Conservation (phyloP, 768 basidiomycete species). For the Daedaleopsis sinensis region DNA sequence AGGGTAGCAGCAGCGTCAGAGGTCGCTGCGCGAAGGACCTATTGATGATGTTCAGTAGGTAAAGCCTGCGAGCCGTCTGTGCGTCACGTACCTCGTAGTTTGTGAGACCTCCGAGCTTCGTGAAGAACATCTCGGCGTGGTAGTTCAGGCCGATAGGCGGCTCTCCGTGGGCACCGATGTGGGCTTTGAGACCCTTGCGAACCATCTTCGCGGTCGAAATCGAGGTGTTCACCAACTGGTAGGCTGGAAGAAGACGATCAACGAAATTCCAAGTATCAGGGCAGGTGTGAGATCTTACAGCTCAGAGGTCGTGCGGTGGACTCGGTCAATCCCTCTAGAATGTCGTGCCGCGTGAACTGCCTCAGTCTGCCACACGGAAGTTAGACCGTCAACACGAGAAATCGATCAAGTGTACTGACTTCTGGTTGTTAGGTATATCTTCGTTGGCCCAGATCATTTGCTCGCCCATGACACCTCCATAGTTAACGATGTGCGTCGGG, state of each 20-base stretch:
- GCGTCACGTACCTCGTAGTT: conserved; percentile 61
- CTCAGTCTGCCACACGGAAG: conserved; percentile 49
- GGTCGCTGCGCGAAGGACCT: conserved; percentile 74
- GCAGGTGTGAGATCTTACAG: conserved; percentile 52
- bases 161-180: conserved; percentile 77
- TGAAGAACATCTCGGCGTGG: conserved; percentile 73
- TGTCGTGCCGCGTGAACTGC: conserved; percentile 65
- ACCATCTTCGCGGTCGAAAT: conserved; percentile 71
- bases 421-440: conserved; percentile 68
- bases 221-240: conserved; percentile 70
- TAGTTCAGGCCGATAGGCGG: conserved; percentile 75
- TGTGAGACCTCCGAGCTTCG: conserved; percentile 61
- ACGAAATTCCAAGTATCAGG: too few species aligned
- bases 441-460: conserved; percentile 66
- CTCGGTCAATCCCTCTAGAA: conserved; percentile 61
- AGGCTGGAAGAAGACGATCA: conserved; percentile 45
- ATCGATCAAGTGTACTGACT: conserved; percentile 44
- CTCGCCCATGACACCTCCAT: conserved; percentile 73
- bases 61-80: not conserved
- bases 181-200: conserved; percentile 56
- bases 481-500: conserved; percentile 77
- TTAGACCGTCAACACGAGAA: not conserved
- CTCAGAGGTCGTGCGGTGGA: conserved; percentile 59
- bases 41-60: not conserved
- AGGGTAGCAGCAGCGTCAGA: conserved; percentile 65